A percentile compares a stretch with the other conserved stretches of the same genome.
Conservation (phyloP, 169 alveolate species). For the Plasmodium fragile region DNA sequence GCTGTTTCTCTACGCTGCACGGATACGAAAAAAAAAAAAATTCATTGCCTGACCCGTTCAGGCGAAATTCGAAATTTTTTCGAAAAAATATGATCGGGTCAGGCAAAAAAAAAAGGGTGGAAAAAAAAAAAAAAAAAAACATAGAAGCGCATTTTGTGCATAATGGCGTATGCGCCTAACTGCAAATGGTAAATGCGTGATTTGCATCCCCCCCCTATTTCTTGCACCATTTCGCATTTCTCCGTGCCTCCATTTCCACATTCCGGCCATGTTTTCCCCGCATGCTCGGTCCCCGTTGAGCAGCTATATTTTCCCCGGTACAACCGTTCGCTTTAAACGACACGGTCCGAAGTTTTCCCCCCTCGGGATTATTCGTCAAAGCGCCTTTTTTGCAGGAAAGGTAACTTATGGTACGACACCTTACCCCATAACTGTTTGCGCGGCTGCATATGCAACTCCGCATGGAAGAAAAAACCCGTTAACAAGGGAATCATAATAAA, state of each 20-base stretch:
- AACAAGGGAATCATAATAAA: not conserved
- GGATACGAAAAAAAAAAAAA: not conserved
- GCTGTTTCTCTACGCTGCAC: not conserved
- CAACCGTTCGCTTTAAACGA: not conserved
- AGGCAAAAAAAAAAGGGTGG: not conserved
- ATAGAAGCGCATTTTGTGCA: not conserved
- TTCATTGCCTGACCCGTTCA: not conserved
- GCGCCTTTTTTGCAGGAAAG: not conserved
- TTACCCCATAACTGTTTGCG: not conserved
- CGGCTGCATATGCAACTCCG: not conserved
- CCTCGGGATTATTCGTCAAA: not conserved
- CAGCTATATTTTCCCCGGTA: not conserved
- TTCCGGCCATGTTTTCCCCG: not conserved
- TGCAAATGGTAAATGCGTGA: not conserved
- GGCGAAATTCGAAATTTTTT: not conserved
- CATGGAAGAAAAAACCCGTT: not conserved
- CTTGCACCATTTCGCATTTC: not conserved
- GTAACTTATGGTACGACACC: not conserved
- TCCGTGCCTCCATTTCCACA: not conserved
- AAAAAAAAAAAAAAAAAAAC: not conserved
- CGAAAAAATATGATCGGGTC: not conserved
- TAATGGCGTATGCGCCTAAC: not conserved
- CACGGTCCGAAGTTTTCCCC: not conserved
- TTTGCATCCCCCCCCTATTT: not conserved
- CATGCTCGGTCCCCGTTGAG: not conserved